phyloP scores from a whole-genome alignment of 2,329 filamentous ascomycete genomes.

The Fusarium sororula region DNA sequence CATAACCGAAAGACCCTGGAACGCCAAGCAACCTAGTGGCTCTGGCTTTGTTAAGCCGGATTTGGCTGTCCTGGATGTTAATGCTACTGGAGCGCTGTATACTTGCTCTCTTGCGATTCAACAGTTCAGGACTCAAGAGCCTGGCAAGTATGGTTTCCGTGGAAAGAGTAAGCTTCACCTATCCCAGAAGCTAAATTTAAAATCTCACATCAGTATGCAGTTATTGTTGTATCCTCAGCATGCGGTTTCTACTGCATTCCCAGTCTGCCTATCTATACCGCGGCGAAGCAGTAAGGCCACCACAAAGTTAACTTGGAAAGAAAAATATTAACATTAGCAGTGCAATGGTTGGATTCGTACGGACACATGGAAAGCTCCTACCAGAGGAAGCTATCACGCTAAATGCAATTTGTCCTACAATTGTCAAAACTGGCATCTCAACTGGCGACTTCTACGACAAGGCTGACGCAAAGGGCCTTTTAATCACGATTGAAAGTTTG shows the following conservation, averaged over 20 bases:
- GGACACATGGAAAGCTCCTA: background rate
- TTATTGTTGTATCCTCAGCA: background rate
- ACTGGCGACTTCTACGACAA: background rate
- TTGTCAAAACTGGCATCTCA: background rate
- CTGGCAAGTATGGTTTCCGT: background rate
- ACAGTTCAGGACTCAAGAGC: background rate
- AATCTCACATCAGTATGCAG: background rate
- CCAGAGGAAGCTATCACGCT: background rate
- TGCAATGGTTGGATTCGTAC: background rate
- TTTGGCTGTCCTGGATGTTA: background rate
- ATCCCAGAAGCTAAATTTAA: no score
- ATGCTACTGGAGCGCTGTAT: background rate
- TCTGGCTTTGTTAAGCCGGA: background rate
- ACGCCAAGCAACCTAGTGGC: background rate
- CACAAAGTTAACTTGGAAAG: no score
- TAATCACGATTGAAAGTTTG: background rate
- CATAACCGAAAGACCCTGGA: background rate
- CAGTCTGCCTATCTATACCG: background rate
- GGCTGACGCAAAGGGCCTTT: background rate
- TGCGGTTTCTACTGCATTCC: background rate
- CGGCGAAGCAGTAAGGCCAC: background rate
- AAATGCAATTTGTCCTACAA: background rate
- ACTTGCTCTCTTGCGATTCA: background rate
- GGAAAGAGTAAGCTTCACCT: background rate
- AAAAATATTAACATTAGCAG: background rate